Conservation (phyloP, 306 rosid genomes). For the Dalbergia cochinchinensis region DNA sequence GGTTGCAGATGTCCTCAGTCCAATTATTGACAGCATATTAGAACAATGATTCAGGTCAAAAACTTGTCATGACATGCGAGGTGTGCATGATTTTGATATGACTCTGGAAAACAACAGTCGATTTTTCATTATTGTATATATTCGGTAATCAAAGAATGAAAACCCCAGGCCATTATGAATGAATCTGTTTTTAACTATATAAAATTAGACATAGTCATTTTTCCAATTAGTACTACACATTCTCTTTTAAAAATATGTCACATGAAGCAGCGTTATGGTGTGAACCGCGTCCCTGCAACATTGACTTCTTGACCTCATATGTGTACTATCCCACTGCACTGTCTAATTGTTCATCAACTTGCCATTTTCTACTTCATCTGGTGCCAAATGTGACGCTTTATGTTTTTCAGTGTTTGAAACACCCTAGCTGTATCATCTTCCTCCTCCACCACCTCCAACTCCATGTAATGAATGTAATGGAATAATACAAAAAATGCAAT, state of each 20-base stretch:
- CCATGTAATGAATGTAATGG: too few species aligned
- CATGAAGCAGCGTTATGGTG: background rate
- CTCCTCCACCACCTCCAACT: too few species aligned
- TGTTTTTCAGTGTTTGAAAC: too few species aligned
- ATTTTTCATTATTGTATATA: background rate
- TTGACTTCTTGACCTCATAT: background rate
- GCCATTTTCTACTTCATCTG: too few species aligned
- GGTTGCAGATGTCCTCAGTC: slow-evolving; percentile 11
- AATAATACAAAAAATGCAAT: too few species aligned
- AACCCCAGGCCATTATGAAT: background rate
- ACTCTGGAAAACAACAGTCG: slow-evolving; percentile 32
- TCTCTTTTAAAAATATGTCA: background rate
- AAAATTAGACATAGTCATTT: background rate
- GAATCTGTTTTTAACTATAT: background rate
- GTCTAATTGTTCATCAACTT: too few species aligned
- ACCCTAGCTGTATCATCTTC: too few species aligned
- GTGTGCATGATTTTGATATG: slow-evolving; percentile 33
- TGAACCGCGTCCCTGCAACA: background rate
- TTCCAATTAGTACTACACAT: background rate
- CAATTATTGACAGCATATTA: slow-evolving; percentile 43
- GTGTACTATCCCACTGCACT: too few species aligned
- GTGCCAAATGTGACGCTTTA: too few species aligned
- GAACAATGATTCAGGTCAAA: slow-evolving; percentile 34
- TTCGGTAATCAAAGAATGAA: slow-evolving; percentile 18
- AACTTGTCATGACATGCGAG: slow-evolving; percentile 28